Percentiles rank a stretch among this genome's conserved stretches.
Evolutionary conservation across 1,284 basidiomycete species (phyloP).

Genomic region (Ceraceosorus bombacis): DNA sequence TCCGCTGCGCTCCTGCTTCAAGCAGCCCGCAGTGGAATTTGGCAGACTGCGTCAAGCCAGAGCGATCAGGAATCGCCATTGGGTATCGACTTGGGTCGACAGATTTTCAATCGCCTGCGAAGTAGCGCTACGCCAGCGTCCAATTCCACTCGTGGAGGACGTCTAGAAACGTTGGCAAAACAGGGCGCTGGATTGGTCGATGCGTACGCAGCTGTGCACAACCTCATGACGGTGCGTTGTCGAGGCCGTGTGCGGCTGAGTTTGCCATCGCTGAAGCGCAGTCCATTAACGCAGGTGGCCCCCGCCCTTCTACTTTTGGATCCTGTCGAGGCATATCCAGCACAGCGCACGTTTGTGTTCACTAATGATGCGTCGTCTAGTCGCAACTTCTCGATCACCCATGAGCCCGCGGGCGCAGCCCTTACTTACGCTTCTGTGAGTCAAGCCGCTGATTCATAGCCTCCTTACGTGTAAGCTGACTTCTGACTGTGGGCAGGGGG

Average conservation of each 20-base stretch:
- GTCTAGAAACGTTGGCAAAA: not conserved
- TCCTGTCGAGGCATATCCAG: not conserved
- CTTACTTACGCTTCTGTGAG: not conserved
- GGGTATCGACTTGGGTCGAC: not conserved
- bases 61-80: too few relatives aligned
- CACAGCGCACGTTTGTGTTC: not conserved
- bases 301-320: not conserved
- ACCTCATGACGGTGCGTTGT: not conserved
- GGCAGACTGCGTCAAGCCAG: too few relatives aligned
- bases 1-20: not conserved
- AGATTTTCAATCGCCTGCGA: not conserved
- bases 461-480: not conserved
- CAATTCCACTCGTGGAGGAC: not conserved
- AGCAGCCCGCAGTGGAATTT: not conserved
- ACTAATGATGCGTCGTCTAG: not conserved
- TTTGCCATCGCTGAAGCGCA: too few relatives aligned
- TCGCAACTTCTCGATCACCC: not conserved
- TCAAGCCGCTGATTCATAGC: not conserved
- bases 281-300: not conserved
- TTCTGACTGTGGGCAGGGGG: not conserved
- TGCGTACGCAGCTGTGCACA: not conserved
- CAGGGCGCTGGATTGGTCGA: not conserved
- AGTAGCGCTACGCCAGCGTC: not conserved
- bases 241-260: too few relatives aligned
- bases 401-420: not conserved